Evolutionary conservation across 2,329 filamentous ascomycete species (phyloP), one percentile per base, ranked within the genome.

Genomic region (Colletotrichum sp.): DNA sequence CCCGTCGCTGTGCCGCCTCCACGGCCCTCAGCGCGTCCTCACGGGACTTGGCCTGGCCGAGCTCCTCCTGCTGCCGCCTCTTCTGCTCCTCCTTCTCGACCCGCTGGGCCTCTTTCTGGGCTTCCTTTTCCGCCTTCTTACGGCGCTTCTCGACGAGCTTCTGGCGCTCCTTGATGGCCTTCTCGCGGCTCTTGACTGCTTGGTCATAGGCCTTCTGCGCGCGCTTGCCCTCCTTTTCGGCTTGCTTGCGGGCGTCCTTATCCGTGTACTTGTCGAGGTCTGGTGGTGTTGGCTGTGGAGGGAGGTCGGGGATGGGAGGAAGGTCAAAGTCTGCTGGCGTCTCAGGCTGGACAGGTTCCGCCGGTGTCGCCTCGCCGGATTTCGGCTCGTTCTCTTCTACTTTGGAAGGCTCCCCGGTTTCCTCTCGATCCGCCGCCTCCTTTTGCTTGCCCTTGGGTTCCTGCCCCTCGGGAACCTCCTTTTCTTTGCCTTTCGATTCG

Each of bases 181-280:
- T 93, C 52, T 92, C 90, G 43, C 91, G 91, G 75, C 92, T 89
- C 82, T 94, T 95, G 76, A 94, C 83, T 13, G 92, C 90, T 79
- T 91, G 89, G 32, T 93, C 89, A 81, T 95, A 94, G 10, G 88
- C 87, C 80, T 94, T 94, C 36, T 91, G 86, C 2, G 88, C 87
- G 15, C 90, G 88, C 67, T 91, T 90, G 71, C 92, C 88, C 79
- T 95, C 93, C 73, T 93, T 94, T 79, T 95, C 92, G 2, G 92
- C 93, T 55, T 92, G 88, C 79, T 94, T 95, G 10, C 91, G 90
- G 32, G 91, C 87, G 8, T 91, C 90, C 79, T 93, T 93, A 83
- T 95, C 92, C 3, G 88, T 85, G 80, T 91, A 93, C 62, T 87
- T 84, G 60, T 87, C 86, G 2, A 93, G 82, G 78, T 95, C 89